phyloP scores from a whole-genome alignment of 2,329 filamentous ascomycete genomes.

The Alternaria incomplexa region DNA sequence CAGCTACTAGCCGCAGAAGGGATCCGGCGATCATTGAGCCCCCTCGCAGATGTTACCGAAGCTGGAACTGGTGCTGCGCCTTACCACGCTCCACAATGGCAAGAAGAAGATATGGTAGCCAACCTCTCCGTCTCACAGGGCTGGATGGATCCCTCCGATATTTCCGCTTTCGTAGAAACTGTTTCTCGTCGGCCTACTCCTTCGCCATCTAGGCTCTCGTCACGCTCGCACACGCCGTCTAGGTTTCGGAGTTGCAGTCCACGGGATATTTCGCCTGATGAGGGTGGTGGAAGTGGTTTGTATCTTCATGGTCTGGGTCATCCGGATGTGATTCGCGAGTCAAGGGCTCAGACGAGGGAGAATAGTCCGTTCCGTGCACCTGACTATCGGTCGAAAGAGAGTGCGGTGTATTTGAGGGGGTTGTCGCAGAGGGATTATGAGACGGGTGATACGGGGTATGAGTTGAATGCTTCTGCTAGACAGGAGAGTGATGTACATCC shows the following conservation, averaged over 20 bases:
- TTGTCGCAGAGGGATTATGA: not conserved
- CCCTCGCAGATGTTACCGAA: not conserved
- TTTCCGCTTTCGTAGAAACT: not conserved
- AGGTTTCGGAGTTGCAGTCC: not conserved
- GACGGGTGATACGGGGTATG: not conserved
- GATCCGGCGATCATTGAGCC: not conserved
- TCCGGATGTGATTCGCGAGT: not conserved
- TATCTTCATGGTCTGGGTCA: conserved; percentile 6
- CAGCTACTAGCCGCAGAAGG: not conserved
- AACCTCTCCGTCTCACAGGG: not conserved
- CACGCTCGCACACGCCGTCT: not conserved
- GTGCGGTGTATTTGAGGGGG: not conserved
- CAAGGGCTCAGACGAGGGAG: not conserved
- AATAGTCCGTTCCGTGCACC: not conserved
- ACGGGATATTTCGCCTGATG: not conserved
- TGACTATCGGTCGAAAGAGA: not conserved
- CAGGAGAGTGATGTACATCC: not conserved
- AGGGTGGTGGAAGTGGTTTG: not conserved
- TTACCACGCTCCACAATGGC: not conserved
- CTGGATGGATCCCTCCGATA: conserved; percentile 1
- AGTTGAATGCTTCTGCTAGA: not conserved
- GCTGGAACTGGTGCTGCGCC: not conserved
- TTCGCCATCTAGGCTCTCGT: not conserved
- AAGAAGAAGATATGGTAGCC: not conserved
- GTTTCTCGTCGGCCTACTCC: not conserved